Percentiles rank a stretch among this genome's conserved stretches.
Evolutionary conservation across 169 alveolate species (phyloP).

Genomic region (Eimeria sp.): DNA sequence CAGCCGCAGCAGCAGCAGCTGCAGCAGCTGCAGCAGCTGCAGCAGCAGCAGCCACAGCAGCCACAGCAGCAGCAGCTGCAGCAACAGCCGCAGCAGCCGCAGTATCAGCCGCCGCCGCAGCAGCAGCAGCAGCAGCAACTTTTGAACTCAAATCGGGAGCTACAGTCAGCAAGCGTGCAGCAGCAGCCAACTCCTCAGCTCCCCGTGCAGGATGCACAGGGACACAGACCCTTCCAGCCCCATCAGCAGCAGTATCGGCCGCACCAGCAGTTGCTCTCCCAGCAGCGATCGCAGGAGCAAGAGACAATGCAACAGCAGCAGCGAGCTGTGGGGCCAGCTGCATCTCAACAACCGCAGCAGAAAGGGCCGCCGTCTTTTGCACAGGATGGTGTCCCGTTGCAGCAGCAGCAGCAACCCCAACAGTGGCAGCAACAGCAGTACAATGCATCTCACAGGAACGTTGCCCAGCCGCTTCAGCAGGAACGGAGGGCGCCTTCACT

Average conservation of each 20-base stretch:
- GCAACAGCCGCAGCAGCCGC: constrained; percentile 10
- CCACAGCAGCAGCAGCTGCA: not conserved
- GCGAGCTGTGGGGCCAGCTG: constrained; percentile 1
- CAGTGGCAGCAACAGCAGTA: constrained; percentile 60
- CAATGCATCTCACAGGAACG: not conserved
- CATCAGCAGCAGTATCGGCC: constrained; percentile 32
- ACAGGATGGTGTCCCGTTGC: not conserved
- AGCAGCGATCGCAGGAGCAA: constrained; percentile 30
- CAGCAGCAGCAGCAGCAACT: constrained; percentile 3
- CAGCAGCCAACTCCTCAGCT: not conserved
- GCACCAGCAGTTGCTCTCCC: constrained; percentile 5
- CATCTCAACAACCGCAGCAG: constrained; percentile 30
- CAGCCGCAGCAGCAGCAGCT: not conserved
- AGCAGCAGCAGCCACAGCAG: not conserved
- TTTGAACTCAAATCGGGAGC: not conserved
- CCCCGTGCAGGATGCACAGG: constrained; percentile 3
- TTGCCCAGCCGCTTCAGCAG: constrained; percentile 4
- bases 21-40: constrained; percentile 2
- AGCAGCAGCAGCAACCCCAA: constrained; percentile 12
- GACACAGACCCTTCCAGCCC: not conserved
- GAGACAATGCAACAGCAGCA: constrained; percentile 22
- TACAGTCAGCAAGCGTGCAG: not conserved
- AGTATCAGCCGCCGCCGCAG: too few relatives aligned
- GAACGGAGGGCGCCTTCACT: constrained; percentile 40
- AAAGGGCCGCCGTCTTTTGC: not conserved